Evolutionary conservation across 805 yeast species (phyloP), one percentile per base, ranked within the genome.

Genomic region (Myxozyma lipomycoides): DNA sequence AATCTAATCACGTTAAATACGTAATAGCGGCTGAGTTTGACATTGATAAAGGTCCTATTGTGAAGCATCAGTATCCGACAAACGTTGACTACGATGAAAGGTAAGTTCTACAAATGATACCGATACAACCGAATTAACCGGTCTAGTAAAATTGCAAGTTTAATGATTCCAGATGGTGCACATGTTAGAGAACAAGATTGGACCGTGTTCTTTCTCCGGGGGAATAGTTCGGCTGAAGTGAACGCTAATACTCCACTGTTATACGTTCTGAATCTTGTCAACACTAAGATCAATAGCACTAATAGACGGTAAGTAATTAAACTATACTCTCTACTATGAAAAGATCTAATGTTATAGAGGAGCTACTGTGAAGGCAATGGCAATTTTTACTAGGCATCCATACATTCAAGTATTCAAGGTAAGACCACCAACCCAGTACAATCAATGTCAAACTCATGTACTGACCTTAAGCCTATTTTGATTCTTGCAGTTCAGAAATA

Each of bases 1-100:
- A n/a, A n/a, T n/a, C 7, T 3, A 43, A 40, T 23, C 76, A 79
- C 59, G 77, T 78, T 15, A 78, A 77, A 46, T 83, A 74, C 61
- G 73, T 84, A 21, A 60, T 87, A 28, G 75, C 88, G 4, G 85
- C 91, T 1, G 90, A 85, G 67, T 89, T 88, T 65, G 93, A 88
- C 64, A 79, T 83, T 56, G 83, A 78, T 60, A 73, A 79, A 48
- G 96, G 96, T 0, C 83, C 93, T 0, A 71, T 78, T 3, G 67
- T 88, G 28, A 71, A 72, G 46, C 77, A 78, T 57, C 89, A 83
- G 61, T 73, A 76, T 45, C 91, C 95, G 53, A 47, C 23, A 24
- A 35, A 17, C 19, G 28, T 52, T 18, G 52, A 40, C 15, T 56
- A 51, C n/a, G 55, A 50, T 17, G 51, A 43, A 25, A 19, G 26